Evolutionary conservation across 768 basidiomycete genomes (phyloP), one percentile per base, ranked within the genome.

Genomic region (Kwoniella dendrophila): DNA sequence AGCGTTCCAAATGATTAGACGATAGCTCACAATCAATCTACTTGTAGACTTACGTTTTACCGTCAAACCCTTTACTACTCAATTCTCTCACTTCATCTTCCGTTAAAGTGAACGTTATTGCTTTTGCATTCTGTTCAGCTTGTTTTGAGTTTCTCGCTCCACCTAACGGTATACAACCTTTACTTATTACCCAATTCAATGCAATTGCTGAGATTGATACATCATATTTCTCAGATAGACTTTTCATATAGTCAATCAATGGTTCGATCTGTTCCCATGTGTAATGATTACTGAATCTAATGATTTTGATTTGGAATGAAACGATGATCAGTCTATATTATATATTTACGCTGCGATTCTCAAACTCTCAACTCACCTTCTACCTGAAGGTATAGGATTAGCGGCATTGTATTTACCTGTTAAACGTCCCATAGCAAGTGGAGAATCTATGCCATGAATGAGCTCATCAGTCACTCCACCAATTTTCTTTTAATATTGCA

Each of bases 101-200:
- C 1, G 62, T 62, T 62, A 78, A 44, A 4, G 59, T 66, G 54
- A 78, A 75, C 26, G 67, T 73, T 54, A 67, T 48, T 4, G 76
- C 76, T 44, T 74, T 68, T 12, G 76, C 74, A 44, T 78, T 78
- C 62, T 77, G 49, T 36, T 20, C 67, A 11, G 77, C 78, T 54
- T 79, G 78, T 32, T 69, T 54, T 18, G 57, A 69, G 53, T 79
- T 74, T 54, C 75, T 67, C 0, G 78, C 77, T 18, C 78, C 77
- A 14, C 77, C 77, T 16, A 79, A 67, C 1, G 78, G 78, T 24
- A 79, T 76, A 2, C 73, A 70, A 14, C 78, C 78, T 59, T 78
- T 79, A 20, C 59, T 59, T 27, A 79, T 74, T 6, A 79, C 77
- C 78, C 78, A 79, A 41, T 75, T 75, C 41, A 79, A 62, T 7